phyloP scores from a whole-genome alignment of 1,139 yeast species.

The Geotrichum siamense region DNA sequence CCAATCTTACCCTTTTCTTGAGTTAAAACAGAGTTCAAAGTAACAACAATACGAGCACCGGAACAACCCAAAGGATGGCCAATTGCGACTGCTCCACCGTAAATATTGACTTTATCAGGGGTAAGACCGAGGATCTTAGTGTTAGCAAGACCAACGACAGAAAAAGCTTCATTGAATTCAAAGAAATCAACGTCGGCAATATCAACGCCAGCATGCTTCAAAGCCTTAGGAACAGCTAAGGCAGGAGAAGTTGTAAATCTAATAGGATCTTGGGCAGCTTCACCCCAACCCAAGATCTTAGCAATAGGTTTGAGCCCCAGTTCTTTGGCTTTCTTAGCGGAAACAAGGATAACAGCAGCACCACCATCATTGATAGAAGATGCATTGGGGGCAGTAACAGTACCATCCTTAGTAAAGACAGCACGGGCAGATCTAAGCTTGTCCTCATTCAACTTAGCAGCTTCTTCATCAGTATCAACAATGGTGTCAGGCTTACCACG shows the following conservation, averaged over 20 bases:
- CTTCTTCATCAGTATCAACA: slow-evolving; percentile 69
- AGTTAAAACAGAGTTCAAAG: slow-evolving; percentile 64
- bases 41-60: slow-evolving; percentile 90
- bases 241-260: slow-evolving; percentile 95
- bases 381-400: slow-evolving; percentile 95
- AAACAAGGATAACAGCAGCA: slow-evolving; percentile 84
- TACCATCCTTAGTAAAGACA: slow-evolving; percentile 78
- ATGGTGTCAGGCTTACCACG: slow-evolving; percentile 87
- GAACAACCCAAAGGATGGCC: slow-evolving; percentile 98
- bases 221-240: slow-evolving; percentile 88
- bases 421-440: slow-evolving; percentile 79
- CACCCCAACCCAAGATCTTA: slow-evolving; percentile 90
- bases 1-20: slow-evolving; percentile 80
- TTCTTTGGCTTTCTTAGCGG: slow-evolving; percentile 75
- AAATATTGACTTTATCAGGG: slow-evolving; percentile 70
- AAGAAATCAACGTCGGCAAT: slow-evolving; percentile 63
- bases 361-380: slow-evolving; percentile 96
- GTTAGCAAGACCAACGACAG: slow-evolving; percentile 92
- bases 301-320: slow-evolving; percentile 83
- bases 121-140: slow-evolving; percentile 63
- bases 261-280: slow-evolving; percentile 89
- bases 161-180: slow-evolving; percentile 95
- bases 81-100: slow-evolving; percentile 97
- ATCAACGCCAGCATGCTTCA: slow-evolving; percentile 70
- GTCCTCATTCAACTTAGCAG: slow-evolving; percentile 66